These are phyloP conservation scores for Lagenidium giganteum DNA, from an alignment of 352 stramenopile genomes.

Conservation along the genomic window DNA sequence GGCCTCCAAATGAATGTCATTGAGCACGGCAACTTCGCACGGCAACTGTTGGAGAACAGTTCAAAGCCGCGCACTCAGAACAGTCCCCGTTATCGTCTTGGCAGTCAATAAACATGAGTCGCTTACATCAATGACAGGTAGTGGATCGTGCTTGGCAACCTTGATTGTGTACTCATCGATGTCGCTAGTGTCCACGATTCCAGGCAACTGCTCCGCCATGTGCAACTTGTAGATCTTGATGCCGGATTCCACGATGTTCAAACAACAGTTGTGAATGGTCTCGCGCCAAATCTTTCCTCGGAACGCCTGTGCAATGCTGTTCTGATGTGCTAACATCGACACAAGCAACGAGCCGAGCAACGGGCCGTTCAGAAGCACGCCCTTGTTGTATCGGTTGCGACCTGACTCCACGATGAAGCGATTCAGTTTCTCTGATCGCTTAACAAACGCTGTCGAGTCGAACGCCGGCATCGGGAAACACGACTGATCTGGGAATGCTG, in stretches of 20 bases:
- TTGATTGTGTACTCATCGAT: slow-evolving; percentile 47
- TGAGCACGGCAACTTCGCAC: slow-evolving; percentile 48
- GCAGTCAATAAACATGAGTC: neutral
- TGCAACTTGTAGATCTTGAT: slow-evolving; percentile 77
- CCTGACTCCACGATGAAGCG: slow-evolving; percentile 51
- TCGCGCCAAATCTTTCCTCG: slow-evolving; percentile 66
- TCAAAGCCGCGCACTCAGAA: no score
- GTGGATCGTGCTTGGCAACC: slow-evolving; percentile 19
- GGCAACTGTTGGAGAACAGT: slow-evolving; percentile 40
- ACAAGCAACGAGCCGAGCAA: slow-evolving; percentile 66
- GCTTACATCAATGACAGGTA: slow-evolving; percentile 34
- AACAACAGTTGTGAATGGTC: slow-evolving; percentile 74
- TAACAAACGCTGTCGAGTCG: slow-evolving; percentile 38
- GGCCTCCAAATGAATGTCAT: slow-evolving; percentile 35
- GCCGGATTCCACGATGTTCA: slow-evolving; percentile 73
- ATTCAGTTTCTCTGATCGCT: slow-evolving; percentile 59
- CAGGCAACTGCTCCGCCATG: slow-evolving; percentile 59
- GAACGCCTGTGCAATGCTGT: slow-evolving; percentile 60
- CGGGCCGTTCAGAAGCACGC: slow-evolving; percentile 64
- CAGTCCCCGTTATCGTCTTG: no score
- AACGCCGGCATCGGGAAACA: slow-evolving; percentile 44
- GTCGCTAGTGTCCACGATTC: slow-evolving; percentile 71
- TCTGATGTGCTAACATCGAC: slow-evolving; percentile 65
- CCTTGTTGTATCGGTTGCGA: slow-evolving; percentile 62
- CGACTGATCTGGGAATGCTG: slow-evolving; percentile 46